These are phyloP conservation scores for Venustampulla echinocandica DNA, from an alignment of 495 filamentous ascomycete species.

Conservation along the genomic window DNA sequence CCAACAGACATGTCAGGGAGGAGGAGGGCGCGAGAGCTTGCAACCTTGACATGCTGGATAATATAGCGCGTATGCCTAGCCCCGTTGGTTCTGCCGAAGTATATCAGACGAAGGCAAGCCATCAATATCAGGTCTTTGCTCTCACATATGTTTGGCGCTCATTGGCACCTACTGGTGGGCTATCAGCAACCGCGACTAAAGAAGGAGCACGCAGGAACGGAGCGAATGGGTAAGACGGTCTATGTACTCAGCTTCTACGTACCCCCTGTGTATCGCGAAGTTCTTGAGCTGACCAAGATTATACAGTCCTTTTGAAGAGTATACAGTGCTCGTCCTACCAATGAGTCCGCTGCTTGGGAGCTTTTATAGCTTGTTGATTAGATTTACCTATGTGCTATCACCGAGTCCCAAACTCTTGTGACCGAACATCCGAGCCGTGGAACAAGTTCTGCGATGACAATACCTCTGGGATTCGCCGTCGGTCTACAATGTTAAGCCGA, in stretches of 20 bases:
- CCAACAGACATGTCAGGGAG: slow-evolving; percentile 1
- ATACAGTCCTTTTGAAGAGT: slow-evolving; percentile 3
- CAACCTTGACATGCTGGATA: slow-evolving; percentile 6
- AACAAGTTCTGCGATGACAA: slow-evolving; percentile 6
- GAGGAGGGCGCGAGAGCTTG: no score
- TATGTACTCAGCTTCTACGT: not conserved
- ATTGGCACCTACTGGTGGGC: slow-evolving; percentile 4
- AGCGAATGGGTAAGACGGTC: not conserved
- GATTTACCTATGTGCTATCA: slow-evolving; percentile 2
- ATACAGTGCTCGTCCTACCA: slow-evolving; percentile 1
- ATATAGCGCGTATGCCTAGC: not conserved
- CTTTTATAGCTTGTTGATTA: slow-evolving; percentile 2
- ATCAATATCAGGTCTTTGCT: slow-evolving; percentile 6
- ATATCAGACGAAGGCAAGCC: slow-evolving; percentile 2
- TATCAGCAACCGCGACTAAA: not conserved
- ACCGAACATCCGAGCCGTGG: slow-evolving; percentile 1
- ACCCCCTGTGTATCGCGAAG: not conserved
- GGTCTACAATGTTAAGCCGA: not conserved
- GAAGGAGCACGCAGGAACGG: slow-evolving; percentile 1
- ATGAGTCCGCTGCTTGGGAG: slow-evolving; percentile 3
- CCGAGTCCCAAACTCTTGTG: not conserved
- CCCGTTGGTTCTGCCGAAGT: slow-evolving; percentile 1
- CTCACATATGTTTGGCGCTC: slow-evolving; percentile 5
- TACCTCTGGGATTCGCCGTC: slow-evolving; percentile 6
- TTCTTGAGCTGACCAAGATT: not conserved